A percentile compares a stretch with the other conserved stretches of the same genome.
Evolutionary conservation across 2,329 filamentous ascomycete genomes (phyloP).

Genomic region (Parascedosporium putredinis): DNA sequence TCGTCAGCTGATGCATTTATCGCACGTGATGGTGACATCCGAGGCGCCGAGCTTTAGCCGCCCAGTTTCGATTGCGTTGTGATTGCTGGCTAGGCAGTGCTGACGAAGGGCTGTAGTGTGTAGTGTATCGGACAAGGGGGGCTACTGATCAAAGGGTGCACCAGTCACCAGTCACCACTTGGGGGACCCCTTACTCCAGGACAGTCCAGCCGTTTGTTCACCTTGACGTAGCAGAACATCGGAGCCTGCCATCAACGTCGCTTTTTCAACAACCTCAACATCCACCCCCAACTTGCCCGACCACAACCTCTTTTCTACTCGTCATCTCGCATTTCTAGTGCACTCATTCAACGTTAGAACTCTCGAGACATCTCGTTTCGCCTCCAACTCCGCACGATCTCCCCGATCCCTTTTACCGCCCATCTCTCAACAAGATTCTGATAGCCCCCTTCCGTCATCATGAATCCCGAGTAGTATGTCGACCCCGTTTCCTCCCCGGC

Average conservation of each 20-base stretch:
- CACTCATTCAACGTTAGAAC: neutral
- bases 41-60: slow-evolving; percentile 5
- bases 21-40: neutral
- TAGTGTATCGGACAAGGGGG: too few relatives aligned
- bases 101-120: slow-evolving; percentile 4
- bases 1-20: neutral
- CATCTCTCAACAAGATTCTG: slow-evolving; percentile 2
- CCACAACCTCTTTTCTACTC: neutral
- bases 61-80: slow-evolving; percentile 5
- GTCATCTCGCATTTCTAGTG: neutral
- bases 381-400: neutral
- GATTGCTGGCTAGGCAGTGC: slow-evolving; percentile 6
- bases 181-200: slow-evolving; percentile 6
- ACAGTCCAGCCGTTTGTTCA: neutral
- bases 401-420: slow-evolving; percentile 6
- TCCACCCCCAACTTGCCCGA: slow-evolving; percentile 1
- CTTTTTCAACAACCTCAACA: too few relatives aligned
- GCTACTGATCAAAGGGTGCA: too few relatives aligned
- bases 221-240: slow-evolving; percentile 2
- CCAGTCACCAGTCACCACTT: neutral
- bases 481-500: slow-evolving; percentile 14
- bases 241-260: slow-evolving; percentile 1
- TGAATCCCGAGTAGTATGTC: slow-evolving; percentile 87
- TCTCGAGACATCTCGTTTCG: neutral
- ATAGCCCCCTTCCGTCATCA: slow-evolving; percentile 38